These are phyloP conservation scores for Thermothielavioides terrestris DNA, from an alignment of 495 filamentous ascomycete species.

Conservation along the genomic window DNA sequence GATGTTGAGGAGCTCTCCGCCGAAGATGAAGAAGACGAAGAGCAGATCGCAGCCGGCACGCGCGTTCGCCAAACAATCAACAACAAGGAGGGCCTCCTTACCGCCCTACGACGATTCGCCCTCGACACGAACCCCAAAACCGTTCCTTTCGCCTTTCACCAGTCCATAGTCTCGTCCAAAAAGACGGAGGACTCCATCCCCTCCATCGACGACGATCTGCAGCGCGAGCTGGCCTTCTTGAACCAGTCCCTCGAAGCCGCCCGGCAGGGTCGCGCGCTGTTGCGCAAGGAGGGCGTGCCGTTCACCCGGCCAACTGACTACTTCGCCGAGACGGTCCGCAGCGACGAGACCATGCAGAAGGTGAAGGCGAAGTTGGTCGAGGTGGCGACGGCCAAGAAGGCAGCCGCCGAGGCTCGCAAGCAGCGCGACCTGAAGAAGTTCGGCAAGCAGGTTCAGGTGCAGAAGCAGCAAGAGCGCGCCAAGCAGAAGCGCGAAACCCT, in stretches of 20 bases:
- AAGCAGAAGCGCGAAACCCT: constrained; percentile 85
- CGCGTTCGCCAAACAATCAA: constrained; percentile 95
- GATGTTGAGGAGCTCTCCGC: constrained; percentile 65
- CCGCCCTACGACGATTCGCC: constrained; percentile 67
- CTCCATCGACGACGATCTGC: constrained; percentile 75
- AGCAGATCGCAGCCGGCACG: constrained; percentile 61
- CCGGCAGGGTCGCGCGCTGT: constrained; percentile 54
- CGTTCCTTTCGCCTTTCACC: constrained; percentile 47
- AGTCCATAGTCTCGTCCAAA: constrained; percentile 42
- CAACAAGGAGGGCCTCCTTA: constrained; percentile 77
- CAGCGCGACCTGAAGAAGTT: constrained; percentile 97
- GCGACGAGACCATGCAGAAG: constrained; percentile 94
- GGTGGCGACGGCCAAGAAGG: constrained; percentile 86
- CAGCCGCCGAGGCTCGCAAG: constrained; percentile 78
- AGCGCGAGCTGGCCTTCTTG: constrained; percentile 88
- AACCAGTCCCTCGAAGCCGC: constrained; percentile 78
- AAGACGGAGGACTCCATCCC: constrained; percentile 46
- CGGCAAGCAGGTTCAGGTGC: constrained; percentile 96
- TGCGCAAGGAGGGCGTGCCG: constrained; percentile 73
- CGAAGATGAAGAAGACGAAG: constrained; percentile 68
- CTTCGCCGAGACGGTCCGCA: constrained; percentile 98
- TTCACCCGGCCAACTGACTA: constrained; percentile 89
- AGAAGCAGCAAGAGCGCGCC: constrained; percentile 84
- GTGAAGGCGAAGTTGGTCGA: constrained; percentile 91
- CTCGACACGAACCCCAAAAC: constrained; percentile 46